Evolutionary conservation across 805 yeast species (phyloP).

Genomic region (Lipomyces japonicus): DNA sequence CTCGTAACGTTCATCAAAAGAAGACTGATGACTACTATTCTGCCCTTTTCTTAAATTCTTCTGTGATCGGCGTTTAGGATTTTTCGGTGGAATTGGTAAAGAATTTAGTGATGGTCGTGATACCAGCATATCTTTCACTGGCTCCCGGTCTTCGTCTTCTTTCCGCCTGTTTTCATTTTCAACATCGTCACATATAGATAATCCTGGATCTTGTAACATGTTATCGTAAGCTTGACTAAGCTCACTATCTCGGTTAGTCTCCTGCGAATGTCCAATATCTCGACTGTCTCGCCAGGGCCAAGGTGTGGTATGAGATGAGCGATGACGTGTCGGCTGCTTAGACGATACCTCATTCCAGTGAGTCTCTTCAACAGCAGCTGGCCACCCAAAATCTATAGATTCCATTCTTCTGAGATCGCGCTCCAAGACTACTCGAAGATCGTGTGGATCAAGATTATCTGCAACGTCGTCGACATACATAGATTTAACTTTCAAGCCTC

Average conservation of each 20-base stretch:
- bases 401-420: conserved; percentile 4
- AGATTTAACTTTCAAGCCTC: not conserved
- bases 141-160: not conserved
- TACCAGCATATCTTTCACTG: too few relatives aligned
- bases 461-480: not conserved
- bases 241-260: not conserved
- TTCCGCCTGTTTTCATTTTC: not conserved
- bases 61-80: not conserved
- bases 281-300: conserved; percentile 16
- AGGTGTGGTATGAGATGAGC: not conserved
- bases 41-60: not conserved
- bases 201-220: conserved; percentile 10
- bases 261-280: not conserved
- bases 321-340: not conserved
- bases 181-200: not conserved
- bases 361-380: not conserved
- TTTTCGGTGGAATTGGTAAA: not conserved
- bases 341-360: not conserved
- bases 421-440: conserved; percentile 12
- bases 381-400: not conserved
- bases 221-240: not conserved
- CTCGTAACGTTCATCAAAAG: not conserved
- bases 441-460: conserved; percentile 6
- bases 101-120: not conserved
- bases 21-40: not conserved